These are phyloP conservation scores for Coffea canephora DNA, from an alignment of 257 asterid genomes.

Conservation along the genomic window DNA sequence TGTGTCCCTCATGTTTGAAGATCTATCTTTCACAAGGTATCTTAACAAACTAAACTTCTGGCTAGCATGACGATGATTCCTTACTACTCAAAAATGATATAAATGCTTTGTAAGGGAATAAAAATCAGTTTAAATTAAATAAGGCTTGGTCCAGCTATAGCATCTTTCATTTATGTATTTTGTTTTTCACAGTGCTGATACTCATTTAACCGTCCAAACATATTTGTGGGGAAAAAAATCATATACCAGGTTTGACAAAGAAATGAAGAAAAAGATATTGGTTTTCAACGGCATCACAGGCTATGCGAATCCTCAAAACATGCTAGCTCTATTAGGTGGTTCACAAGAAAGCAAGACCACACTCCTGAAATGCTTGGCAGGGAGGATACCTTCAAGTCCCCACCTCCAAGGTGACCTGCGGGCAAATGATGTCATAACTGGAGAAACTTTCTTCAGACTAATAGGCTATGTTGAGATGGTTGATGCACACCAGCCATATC, in stretches of 20 bases:
- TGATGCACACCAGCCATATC: slow-evolving; percentile 19
- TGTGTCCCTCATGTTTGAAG: slow-evolving; percentile 14
- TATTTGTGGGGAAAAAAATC: neutral
- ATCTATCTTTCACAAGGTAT: slow-evolving; percentile 12
- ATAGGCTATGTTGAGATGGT: slow-evolving; percentile 19
- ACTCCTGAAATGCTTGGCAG: slow-evolving; percentile 18
- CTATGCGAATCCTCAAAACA: slow-evolving; percentile 8
- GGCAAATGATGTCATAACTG: slow-evolving; percentile 14
- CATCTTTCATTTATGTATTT: neutral
- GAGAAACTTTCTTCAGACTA: slow-evolving; percentile 14
- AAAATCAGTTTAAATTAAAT: neutral
- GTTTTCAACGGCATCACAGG: slow-evolving; percentile 15
- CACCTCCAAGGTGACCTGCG: slow-evolving; percentile 1
- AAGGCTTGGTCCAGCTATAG: neutral
- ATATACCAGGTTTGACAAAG: slow-evolving; percentile 2
- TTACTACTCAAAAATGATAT: neutral
- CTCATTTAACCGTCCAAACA: no score
- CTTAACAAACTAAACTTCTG: neutral
- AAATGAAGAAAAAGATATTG: neutral
- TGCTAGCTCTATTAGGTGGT: slow-evolving; percentile 18
- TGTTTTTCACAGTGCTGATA: neutral
- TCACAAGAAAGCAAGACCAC: slow-evolving; percentile 13
- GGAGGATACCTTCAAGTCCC: slow-evolving; percentile 8
- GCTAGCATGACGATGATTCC: neutral
- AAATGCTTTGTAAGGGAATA: neutral